phyloP scores from a whole-genome alignment of 73 alveolate species.

The Blepharisma japonicum region DNA sequence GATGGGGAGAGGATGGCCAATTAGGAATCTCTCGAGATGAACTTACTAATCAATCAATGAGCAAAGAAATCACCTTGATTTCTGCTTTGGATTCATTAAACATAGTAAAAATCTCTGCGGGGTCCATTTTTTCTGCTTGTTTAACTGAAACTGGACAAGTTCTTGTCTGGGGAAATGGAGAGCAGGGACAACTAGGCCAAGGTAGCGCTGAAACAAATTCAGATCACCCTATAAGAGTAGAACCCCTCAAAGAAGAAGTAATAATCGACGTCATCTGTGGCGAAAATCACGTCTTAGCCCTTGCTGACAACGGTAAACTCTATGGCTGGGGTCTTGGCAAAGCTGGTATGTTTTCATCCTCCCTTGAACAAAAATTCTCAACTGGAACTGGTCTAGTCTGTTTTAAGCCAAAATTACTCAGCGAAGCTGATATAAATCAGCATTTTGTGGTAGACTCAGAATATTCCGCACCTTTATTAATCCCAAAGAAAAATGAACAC shows the following conservation, averaged over 20 bases:
- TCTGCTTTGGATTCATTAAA: too few species aligned
- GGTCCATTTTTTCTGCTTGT: slow-evolving; percentile 73
- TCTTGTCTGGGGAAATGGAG: slow-evolving; percentile 83
- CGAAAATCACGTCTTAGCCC: slow-evolving; percentile 71
- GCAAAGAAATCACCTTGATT: too few species aligned
- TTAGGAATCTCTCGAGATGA: slow-evolving; percentile 37
- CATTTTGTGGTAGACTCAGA: slow-evolving; percentile 4
- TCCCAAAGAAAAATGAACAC: too few species aligned
- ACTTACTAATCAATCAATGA: neutral
- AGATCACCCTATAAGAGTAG: slow-evolving; percentile 42
- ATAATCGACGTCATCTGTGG: slow-evolving; percentile 70
- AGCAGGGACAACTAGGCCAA: slow-evolving; percentile 80
- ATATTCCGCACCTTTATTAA: too few species aligned
- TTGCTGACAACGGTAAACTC: slow-evolving; percentile 53
- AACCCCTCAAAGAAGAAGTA: slow-evolving; percentile 35
- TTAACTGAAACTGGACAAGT: slow-evolving; percentile 67
- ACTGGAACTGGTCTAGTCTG: slow-evolving; percentile 24
- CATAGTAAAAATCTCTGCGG: slow-evolving; percentile 42
- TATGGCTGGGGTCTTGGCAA: slow-evolving; percentile 91
- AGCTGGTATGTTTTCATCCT: slow-evolving; percentile 21
- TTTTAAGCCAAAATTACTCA: neutral
- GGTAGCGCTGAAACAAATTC: slow-evolving; percentile 42
- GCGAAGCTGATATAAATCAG: slow-evolving; percentile 24
- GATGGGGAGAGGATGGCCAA: slow-evolving; percentile 64
- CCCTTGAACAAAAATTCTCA: neutral